Conservation (phyloP, 371 early-diverging fungal species). For the Nematocida ironsii region DNA sequence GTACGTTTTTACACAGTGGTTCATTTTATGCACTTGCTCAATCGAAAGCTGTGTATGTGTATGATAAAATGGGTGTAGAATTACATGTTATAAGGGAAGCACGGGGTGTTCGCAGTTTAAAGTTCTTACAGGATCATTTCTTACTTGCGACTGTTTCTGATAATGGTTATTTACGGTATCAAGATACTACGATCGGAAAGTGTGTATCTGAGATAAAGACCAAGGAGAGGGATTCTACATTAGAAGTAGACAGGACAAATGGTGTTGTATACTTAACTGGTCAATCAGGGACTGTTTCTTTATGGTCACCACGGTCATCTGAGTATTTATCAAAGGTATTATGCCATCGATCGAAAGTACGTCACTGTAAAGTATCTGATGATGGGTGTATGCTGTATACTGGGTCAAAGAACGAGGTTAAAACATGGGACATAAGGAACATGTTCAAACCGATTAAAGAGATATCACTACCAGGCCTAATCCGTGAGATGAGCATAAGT, state of each 20-base stretch:
- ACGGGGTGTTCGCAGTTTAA: conserved; percentile 76
- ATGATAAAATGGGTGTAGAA: conserved; percentile 86
- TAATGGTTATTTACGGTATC: conserved; percentile 77
- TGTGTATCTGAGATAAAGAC: conserved; percentile 74
- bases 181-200: conserved; percentile 88
- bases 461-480: conserved; percentile 73
- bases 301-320: conserved; percentile 83
- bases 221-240: conserved; percentile 67
- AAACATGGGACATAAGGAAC: conserved; percentile 89
- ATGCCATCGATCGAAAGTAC: conserved; percentile 81
- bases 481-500: conserved; percentile 77
- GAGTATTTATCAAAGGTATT: conserved; percentile 85
- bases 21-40: conserved; percentile 92
- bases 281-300: conserved; percentile 82
- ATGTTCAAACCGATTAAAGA: conserved; percentile 74
- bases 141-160: conserved; percentile 77
- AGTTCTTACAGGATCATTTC: conserved; percentile 92
- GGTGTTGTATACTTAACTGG: conserved; percentile 87
- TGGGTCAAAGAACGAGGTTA: conserved; percentile 80
- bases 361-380: conserved; percentile 79
- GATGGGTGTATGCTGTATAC: conserved; percentile 85
- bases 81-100: conserved; percentile 83
- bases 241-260: conserved; percentile 82
- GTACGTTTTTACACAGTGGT: conserved; percentile 79
- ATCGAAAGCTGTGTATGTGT: conserved; percentile 86